Percentiles rank a stretch among this genome's conserved stretches.
phyloP scores from a whole-genome alignment of 805 yeast genomes.

The Starmerella powellii region DNA sequence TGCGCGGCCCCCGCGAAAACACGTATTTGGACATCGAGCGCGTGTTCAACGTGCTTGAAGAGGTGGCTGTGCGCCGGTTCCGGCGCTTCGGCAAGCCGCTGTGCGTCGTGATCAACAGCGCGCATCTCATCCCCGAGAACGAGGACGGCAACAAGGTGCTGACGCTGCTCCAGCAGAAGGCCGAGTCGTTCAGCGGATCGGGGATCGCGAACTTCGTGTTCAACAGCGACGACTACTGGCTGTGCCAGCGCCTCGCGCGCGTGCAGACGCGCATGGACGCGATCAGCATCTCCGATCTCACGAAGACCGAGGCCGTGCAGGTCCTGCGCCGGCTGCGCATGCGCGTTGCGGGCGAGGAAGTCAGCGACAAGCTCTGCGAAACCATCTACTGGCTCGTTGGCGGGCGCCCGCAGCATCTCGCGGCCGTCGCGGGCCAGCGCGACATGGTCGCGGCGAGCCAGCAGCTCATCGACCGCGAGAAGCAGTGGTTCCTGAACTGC shows the following conservation, averaged over 20 bases:
- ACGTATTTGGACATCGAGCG: constrained; percentile 70
- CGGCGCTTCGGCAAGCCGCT: constrained; percentile 41
- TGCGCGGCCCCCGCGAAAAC: constrained; percentile 75
- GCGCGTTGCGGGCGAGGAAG: constrained; percentile 29
- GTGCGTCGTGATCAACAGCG: constrained; percentile 56
- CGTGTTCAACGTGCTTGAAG: constrained; percentile 64
- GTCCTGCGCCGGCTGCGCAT: constrained; percentile 42
- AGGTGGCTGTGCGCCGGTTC: constrained; percentile 44
- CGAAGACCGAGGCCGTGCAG: constrained; percentile 41
- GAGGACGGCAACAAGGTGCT: constrained; percentile 60
- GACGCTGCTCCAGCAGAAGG: constrained; percentile 71
- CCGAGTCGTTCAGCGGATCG: constrained; percentile 63
- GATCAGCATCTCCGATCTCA: constrained; percentile 50
- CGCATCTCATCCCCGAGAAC: constrained; percentile 64
- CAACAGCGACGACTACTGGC: constrained; percentile 79
- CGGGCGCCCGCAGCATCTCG: constrained; percentile 73
- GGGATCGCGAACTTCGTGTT: constrained; percentile 59
- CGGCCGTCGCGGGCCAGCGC: constrained; percentile 38
- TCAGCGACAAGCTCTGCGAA: constrained; percentile 36
- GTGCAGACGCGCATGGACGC: constrained; percentile 66
- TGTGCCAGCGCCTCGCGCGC: constrained; percentile 60
- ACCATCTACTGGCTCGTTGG: constrained; percentile 60
- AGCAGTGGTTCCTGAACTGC: constrained; percentile 75
- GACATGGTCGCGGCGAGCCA: constrained; percentile 46
- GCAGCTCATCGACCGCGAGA: constrained; percentile 61